These are phyloP conservation scores for Penicillium ochrochloron DNA, from an alignment of 495 filamentous ascomycete genomes.

Conservation along the genomic window DNA sequence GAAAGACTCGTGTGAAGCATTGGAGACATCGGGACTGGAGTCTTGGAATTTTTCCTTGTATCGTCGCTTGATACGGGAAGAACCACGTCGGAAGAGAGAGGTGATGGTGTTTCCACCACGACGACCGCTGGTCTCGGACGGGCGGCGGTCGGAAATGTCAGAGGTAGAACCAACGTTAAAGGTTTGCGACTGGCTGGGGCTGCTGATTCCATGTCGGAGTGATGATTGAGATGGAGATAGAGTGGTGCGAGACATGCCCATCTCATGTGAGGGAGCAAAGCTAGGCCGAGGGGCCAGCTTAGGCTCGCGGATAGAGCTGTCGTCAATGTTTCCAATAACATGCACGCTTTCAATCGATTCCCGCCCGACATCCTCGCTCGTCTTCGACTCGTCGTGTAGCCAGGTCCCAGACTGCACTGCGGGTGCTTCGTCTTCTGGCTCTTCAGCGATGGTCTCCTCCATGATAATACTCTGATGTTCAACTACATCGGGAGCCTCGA, in stretches of 20 bases:
- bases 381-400: slow-evolving; percentile 40
- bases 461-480: neutral
- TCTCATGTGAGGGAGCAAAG: slow-evolving; percentile 49
- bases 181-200: slow-evolving; percentile 60
- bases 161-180: slow-evolving; percentile 54
- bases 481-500: slow-evolving; percentile 5
- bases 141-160: slow-evolving; percentile 52
- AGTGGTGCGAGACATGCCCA: slow-evolving; percentile 56
- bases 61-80: slow-evolving; percentile 59
- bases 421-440: slow-evolving; percentile 1
- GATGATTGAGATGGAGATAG: slow-evolving; percentile 63
- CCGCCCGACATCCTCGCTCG: slow-evolving; percentile 24
- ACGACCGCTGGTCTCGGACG: slow-evolving; percentile 52
- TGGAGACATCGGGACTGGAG: slow-evolving; percentile 68
- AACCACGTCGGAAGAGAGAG: slow-evolving; percentile 74
- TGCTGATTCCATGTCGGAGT: slow-evolving; percentile 51
- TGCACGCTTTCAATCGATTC: slow-evolving; percentile 43
- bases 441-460: neutral
- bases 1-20: slow-evolving; percentile 84
- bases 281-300: slow-evolving; percentile 38
- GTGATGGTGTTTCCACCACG: slow-evolving; percentile 56
- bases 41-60: slow-evolving; percentile 60
- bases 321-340: slow-evolving; percentile 45
- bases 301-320: slow-evolving; percentile 42
- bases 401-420: slow-evolving; percentile 38